Conservation (phyloP, 257 asterid species). For the Salvia miltiorrhiza region DNA sequence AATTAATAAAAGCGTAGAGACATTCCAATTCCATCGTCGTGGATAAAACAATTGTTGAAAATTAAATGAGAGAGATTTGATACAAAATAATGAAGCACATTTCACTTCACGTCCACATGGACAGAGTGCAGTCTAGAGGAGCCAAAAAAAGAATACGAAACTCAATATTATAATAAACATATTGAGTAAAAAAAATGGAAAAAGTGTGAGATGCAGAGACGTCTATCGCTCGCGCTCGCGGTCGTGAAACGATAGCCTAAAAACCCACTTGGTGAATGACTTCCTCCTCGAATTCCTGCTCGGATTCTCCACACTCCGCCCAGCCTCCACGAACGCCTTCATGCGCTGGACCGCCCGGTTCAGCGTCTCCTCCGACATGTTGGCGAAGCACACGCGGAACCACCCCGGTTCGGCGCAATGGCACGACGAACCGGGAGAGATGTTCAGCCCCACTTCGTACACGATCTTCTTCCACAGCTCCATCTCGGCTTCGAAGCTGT, state of each 20-base stretch:
- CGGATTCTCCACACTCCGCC: neutral
- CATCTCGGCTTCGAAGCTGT: constrained; percentile 48
- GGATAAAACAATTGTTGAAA: constrained; percentile 2
- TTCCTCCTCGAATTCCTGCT: constrained; percentile 40
- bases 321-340: constrained; percentile 22
- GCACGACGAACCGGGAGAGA: constrained; percentile 71
- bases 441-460: constrained; percentile 46
- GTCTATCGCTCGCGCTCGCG: constrained; percentile 55
- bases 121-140: constrained; percentile 44
- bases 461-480: constrained; percentile 61
- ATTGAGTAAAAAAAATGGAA: constrained; percentile 29
- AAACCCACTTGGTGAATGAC: constrained; percentile 51
- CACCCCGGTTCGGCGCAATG: constrained; percentile 68
- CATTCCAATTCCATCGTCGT: neutral
- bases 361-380: constrained; percentile 53
- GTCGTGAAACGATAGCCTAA: constrained; percentile 48
- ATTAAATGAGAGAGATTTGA: constrained; percentile 15
- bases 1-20: neutral
- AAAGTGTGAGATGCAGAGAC: neutral
- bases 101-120: constrained; percentile 62
- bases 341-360: constrained; percentile 45
- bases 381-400: constrained; percentile 66
- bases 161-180: constrained; percentile 32
- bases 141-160: constrained; percentile 18
- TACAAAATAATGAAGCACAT: constrained; percentile 21